These are phyloP conservation scores for Pistacia vera DNA, from an alignment of 345 rosid species.

Conservation along the genomic window DNA sequence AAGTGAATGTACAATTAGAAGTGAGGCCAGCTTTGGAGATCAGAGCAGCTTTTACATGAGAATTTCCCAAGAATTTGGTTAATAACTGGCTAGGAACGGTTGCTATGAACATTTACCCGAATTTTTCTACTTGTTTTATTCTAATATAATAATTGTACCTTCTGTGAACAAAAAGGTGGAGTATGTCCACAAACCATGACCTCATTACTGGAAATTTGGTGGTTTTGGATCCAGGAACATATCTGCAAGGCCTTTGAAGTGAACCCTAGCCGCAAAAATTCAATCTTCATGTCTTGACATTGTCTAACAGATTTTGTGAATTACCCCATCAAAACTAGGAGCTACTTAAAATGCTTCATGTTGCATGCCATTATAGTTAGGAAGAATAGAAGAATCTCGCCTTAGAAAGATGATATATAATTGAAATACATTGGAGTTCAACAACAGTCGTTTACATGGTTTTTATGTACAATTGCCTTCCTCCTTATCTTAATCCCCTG, in stretches of 20 bases:
- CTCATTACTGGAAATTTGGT: not conserved
- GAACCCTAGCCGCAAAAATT: not conserved
- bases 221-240: not conserved
- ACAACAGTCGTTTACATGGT: constrained; percentile 15
- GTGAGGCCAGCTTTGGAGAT: not conserved
- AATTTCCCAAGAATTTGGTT: not conserved
- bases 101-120: not conserved
- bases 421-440: constrained; percentile 14
- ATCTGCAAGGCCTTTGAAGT: constrained; percentile 1
- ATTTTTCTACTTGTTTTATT: not conserved
- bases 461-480: constrained; percentile 34
- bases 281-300: not conserved
- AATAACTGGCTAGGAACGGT: not conserved
- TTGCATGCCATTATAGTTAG: not conserved
- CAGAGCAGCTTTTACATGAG: not conserved
- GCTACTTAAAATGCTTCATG: not conserved
- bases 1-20: not conserved
- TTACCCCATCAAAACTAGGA: not conserved
- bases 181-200: not conserved
- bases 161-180: not conserved
- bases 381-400: not conserved
- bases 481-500: not conserved
- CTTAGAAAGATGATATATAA: constrained; percentile 1
- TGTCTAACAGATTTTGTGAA: not conserved
- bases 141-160: not conserved